phyloP scores from a whole-genome alignment of 2,329 filamentous ascomycete genomes.

The Aspergillus piperis region DNA sequence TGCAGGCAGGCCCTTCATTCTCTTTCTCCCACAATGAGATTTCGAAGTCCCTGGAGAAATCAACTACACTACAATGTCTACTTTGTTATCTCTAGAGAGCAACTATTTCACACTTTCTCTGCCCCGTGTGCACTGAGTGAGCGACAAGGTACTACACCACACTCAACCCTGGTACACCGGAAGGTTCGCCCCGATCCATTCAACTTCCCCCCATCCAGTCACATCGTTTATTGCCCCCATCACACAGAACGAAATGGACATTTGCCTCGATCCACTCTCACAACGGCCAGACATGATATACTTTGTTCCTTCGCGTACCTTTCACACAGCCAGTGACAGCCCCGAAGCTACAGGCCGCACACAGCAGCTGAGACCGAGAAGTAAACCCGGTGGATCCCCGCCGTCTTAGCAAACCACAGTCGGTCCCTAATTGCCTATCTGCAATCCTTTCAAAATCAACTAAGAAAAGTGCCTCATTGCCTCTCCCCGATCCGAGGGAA shows the following conservation, averaged over 20 bases:
- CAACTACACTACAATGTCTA: neutral
- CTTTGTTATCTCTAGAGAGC: neutral
- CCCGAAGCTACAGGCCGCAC: constrained; percentile 5
- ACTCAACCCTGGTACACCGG: constrained; percentile 25
- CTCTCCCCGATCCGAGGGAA: neutral
- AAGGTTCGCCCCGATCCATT: constrained; percentile 32
- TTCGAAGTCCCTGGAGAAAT: neutral
- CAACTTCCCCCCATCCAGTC: constrained; percentile 15
- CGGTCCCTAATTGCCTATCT: neutral
- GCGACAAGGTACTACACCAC: neutral
- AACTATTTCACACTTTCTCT: neutral
- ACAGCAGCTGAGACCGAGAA: constrained; percentile 19
- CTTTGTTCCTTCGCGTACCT: neutral
- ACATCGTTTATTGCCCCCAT: neutral
- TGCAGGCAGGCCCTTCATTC: neutral
- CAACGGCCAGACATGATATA: constrained; percentile 14
- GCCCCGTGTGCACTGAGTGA: neutral
- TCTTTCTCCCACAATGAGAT: neutral
- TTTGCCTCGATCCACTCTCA: neutral
- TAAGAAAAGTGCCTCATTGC: neutral
- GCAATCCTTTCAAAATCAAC: neutral
- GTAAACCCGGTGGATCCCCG: neutral
- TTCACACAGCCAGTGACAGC: constrained; percentile 15
- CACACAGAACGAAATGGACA: neutral
- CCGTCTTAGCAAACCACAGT: neutral